Base-by-base conservation (phyloP, 208 protist species). In the Acanthamoeba culbertsoni region DNA sequence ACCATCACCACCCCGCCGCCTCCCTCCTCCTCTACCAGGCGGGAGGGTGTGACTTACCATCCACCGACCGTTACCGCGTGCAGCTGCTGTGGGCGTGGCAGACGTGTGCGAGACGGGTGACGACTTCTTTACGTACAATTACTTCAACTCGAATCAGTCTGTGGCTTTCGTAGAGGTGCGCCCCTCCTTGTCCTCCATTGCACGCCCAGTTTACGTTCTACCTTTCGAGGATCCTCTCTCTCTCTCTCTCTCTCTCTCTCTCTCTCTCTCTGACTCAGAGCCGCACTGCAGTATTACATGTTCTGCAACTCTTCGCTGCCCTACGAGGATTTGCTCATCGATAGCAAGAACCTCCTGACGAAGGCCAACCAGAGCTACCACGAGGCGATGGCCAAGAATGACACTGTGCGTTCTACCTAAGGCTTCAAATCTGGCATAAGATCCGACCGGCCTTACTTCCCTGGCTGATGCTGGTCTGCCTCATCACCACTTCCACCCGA, bases 31-130 rank as follows among this genome's bases (percentile, higher is more conserved):
- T 55, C 18, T 55, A 8, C 48, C 12, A 8, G 8, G 18, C 48
- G 48, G 48, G 48, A 55, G 48, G 18, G 48, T 55, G 12, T 55
- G 12, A 23, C 48, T 8, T 18, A 55, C 48, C 20, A 5, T 63
- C 14, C 20, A n/a, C 14, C 23, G 7, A 14, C 31, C 55, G 55
- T 26, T 3, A 37, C 10, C 8, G 37, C 33, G 31, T 42, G n/a
- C 71, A 82, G 71, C 71, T 31, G 37, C 71, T 0, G 71, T 82
- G 8, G 71, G 71, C 6, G 45, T 35, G 7, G 71, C 71, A 23
- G 71, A 82, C n/a, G 45, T 82, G 23, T 82, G 71, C 71, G 71
- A 82, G 42, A 82, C 71, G 37, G 71, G 71, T 31, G 71, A 82
- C 28, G 45, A 82, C 71, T 82, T 55, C 42, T 82, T 82, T 28